Base-by-base conservation (phyloP, 257 asterid genomes). In the Capsicum baccatum region DNA sequence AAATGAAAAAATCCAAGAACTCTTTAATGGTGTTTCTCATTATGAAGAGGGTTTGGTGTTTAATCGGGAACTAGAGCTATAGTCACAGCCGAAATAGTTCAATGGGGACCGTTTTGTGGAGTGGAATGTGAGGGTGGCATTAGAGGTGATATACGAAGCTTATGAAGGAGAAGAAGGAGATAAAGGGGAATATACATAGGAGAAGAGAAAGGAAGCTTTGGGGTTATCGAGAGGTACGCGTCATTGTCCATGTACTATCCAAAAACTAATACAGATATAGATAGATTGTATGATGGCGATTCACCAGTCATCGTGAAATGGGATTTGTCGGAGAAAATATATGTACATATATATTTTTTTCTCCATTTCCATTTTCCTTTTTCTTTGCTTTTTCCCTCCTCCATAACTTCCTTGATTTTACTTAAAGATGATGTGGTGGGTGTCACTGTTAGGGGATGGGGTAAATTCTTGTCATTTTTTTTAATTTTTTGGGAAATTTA, bases 71-170 rank as follows among this genome's bases (percentile, higher is more conserved):
- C 6, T 26, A 26, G 26, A 26, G 26, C 1, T 26, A 26, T 26
- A 26, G 26, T 39, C 55, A 26, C 56, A 58, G 17, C 58, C 60
- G 84, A 44, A 17, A 17, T 63, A 16, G 76, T 11, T 79, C n/a
- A 50, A 26, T 26, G 26, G 26, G 26, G 26, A 26, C 26, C 0
- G 0, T 26, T 26, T 26, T 26, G 26, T 26, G 7, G 98, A 93
- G 83, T 94, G 98, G 98, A 88, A 95, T 89, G 94, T 94, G 21
- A 86, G 97, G 50, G 98, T 98, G 66, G 98, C 98, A 17, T 76
- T 94, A 85, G 99, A 94, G 89, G 95, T 93, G 9, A 96, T 96
- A 83, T 83, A 92, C 89, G 99, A 96, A 82, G 97, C 85, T 19
- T 79, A 85, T 68, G 97, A 93, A 81, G 97, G 91, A 3, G 93